Conservation (phyloP, 140 eudicot genomes). For the Ambrosia hybrid region DNA sequence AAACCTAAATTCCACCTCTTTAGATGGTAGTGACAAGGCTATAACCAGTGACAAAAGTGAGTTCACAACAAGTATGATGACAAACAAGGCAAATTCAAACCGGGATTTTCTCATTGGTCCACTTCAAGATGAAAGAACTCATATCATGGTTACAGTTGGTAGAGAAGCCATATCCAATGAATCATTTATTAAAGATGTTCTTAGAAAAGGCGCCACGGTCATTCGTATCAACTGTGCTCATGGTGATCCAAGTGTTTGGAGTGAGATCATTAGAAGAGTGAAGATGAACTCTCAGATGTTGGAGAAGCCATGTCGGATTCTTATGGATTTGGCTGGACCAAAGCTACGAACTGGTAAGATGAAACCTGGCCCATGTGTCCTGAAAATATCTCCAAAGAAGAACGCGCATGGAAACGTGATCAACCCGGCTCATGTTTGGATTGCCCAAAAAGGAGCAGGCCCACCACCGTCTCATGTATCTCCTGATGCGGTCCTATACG, state of each 20-base stretch:
- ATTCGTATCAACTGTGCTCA: conserved; percentile 86
- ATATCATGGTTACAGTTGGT: conserved; percentile 84
- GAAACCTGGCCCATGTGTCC: conserved; percentile 67
- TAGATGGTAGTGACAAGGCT: conserved; percentile 20
- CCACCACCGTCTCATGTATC: conserved; percentile 72
- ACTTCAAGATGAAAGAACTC: conserved; percentile 52
- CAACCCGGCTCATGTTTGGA: conserved; percentile 68
- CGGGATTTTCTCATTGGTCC: conserved; percentile 55
- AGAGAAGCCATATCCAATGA: conserved; percentile 56
- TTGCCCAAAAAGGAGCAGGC: conserved; percentile 53
- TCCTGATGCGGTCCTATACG: conserved; percentile 57
- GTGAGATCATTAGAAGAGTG: conserved; percentile 69
- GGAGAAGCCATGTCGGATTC: conserved; percentile 66
- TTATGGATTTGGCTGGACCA: conserved; percentile 90
- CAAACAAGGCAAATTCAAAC: conserved; percentile 42
- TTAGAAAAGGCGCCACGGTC: conserved; percentile 55
- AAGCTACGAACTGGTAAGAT: conserved; percentile 69
- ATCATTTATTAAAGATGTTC: conserved; percentile 48
- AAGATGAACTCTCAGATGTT: conserved; percentile 56
- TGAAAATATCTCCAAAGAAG: conserved; percentile 71
- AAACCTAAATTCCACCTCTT: conserved; percentile 42
- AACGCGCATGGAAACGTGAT: conserved; percentile 40
- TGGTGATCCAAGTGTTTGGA: conserved; percentile 67
- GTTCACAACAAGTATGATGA: conserved; percentile 37
- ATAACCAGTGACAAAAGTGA: conserved; percentile 21